phyloP scores from a whole-genome alignment of 257 asterid species.

The Solanum bukasovii region DNA sequence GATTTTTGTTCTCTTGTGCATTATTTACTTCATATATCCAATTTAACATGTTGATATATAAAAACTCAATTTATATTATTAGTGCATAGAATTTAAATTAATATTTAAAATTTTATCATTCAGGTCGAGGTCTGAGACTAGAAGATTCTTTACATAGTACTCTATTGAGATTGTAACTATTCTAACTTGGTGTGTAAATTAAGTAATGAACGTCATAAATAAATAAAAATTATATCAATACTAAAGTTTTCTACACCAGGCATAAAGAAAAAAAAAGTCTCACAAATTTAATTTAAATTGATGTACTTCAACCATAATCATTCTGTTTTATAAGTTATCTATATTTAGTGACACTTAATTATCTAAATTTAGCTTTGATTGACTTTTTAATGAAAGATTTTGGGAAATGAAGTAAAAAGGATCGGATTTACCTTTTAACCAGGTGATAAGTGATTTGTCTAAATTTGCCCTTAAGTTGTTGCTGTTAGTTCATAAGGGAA shows the following conservation, averaged over 20 bases:
- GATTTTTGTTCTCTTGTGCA: neutral
- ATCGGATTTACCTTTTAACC: neutral
- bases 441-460: neutral
- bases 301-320: neutral
- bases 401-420: neutral
- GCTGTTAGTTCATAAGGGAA: neutral
- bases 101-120: neutral
- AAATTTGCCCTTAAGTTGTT: neutral
- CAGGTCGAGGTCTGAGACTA: neutral
- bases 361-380: neutral
- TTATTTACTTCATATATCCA: neutral
- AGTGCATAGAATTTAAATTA: neutral
- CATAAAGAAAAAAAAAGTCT: neutral
- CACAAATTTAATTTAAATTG: neutral
- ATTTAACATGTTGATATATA: neutral
- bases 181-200: neutral
- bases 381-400: neutral
- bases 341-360: neutral
- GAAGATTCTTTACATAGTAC: neutral
- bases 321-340: neutral
- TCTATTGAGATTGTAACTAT: neutral
- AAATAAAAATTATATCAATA: neutral
- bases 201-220: neutral
- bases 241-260: neutral
- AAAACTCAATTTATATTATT: neutral